phyloP scores from a whole-genome alignment of 148 eudicot species.

The Agrostemma githago region DNA sequence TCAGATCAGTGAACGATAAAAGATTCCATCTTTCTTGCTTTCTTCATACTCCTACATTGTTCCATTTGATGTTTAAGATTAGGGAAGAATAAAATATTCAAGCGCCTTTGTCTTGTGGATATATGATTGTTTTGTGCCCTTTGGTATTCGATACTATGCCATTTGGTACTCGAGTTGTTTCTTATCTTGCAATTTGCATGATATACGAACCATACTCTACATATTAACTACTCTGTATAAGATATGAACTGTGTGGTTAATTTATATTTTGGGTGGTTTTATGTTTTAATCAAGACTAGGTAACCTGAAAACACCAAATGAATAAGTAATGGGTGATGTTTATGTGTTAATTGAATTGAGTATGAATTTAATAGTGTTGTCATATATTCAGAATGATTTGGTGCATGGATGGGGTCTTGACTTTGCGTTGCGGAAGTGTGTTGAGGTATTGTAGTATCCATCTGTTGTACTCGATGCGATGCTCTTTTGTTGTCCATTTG shows the following conservation, averaged over 20 bases:
- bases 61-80: no score
- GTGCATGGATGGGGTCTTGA: constrained; percentile 98
- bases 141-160: no score
- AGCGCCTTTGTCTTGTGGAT: background rate
- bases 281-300: no score
- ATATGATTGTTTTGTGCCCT: no score
- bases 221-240: background rate
- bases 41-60: no score
- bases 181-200: background rate
- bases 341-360: background rate
- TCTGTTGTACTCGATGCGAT: background rate
- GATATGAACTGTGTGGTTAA: background rate
- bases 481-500: background rate
- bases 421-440: constrained; percentile 83
- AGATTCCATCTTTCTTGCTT: no score
- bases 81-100: no score
- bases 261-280: background rate
- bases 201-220: background rate
- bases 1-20: no score
- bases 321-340: no score
- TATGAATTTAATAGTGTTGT: background rate
- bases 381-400: constrained; percentile 58
- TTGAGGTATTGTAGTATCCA: constrained; percentile 39
- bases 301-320: no score
- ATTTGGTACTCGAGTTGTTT: background rate